These are phyloP conservation scores for Pyrrhoderma noxium DNA, from an alignment of 1,284 basidiomycete genomes.

Conservation along the genomic window DNA sequence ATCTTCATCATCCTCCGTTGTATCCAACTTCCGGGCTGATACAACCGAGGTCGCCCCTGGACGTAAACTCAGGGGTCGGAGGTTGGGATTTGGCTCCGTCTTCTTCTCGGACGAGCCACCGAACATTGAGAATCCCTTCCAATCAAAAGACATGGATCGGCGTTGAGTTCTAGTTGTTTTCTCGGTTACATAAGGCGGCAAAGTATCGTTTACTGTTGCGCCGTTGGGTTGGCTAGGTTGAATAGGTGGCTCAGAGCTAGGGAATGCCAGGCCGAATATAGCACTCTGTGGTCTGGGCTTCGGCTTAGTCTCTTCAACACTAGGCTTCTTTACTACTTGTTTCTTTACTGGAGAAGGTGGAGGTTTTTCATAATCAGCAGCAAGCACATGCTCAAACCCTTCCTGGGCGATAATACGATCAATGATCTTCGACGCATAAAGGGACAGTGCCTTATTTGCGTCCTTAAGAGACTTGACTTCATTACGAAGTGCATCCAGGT, in stretches of 20 bases:
- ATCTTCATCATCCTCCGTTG: conserved; percentile 84
- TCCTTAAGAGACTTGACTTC: conserved; percentile 91
- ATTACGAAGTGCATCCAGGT: conserved; percentile 60
- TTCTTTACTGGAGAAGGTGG: conserved; percentile 19
- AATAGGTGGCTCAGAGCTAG: conserved; percentile 29
- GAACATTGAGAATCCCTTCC: conserved; percentile 68
- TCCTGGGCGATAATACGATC: conserved; percentile 91
- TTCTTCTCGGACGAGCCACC: conserved; percentile 50
- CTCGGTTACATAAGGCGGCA: conserved; percentile 1
- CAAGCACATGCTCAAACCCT: conserved; percentile 90
- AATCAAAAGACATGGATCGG: conserved; percentile 75
- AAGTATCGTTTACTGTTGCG: conserved; percentile 14
- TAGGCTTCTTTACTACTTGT: conserved; percentile 21
- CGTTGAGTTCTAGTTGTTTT: conserved; percentile 44
- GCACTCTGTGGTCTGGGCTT: conserved; percentile 56
- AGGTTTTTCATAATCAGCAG: conserved; percentile 72
- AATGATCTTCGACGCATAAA: conserved; percentile 95
- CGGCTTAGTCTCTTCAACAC: conserved; percentile 21
- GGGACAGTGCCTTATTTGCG: conserved; percentile 87
- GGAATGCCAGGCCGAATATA: conserved; percentile 39
- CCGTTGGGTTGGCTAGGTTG: conserved; percentile 18
- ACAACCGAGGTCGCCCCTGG: conserved; percentile 49
- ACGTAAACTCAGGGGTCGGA: conserved; percentile 69
- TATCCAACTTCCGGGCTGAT: conserved; percentile 68
- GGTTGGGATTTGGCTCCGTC: conserved; percentile 40